phyloP scores from a whole-genome alignment of 73 alveolate genomes.

The Tetrahymena elliotti region DNA sequence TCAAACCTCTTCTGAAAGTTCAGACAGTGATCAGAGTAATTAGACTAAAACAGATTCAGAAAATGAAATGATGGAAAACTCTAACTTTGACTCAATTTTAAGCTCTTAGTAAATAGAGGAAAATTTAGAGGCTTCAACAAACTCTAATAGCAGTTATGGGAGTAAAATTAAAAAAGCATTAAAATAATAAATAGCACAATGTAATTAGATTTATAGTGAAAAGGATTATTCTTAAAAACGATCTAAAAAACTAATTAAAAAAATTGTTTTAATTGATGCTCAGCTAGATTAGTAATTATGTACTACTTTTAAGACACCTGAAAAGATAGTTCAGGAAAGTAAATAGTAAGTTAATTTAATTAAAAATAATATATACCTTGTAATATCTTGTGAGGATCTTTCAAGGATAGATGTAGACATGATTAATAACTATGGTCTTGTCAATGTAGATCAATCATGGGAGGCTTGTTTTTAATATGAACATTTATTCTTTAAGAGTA shows the following conservation, averaged over 20 bases:
- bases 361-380: neutral
- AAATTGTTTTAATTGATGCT: neutral
- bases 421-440: neutral
- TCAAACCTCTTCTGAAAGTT: neutral
- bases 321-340: neutral
- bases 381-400: neutral
- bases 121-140: neutral
- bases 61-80: neutral
- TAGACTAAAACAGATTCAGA: neutral
- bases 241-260: neutral
- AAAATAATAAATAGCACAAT: too few species aligned
- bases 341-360: neutral
- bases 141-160: neutral
- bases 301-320: neutral
- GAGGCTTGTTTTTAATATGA: neutral
- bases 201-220: neutral
- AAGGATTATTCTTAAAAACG: neutral
- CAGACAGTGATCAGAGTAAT: neutral
- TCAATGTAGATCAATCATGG: neutral
- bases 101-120: neutral
- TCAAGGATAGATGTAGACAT: neutral
- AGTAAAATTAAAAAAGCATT: neutral
- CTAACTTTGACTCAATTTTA: neutral
- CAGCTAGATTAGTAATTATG: neutral
- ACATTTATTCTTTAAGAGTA: neutral